Evolutionary conservation across 1,139 yeast species (phyloP), one percentile per base, ranked within the genome.

Genomic region (Pichia sp.): DNA sequence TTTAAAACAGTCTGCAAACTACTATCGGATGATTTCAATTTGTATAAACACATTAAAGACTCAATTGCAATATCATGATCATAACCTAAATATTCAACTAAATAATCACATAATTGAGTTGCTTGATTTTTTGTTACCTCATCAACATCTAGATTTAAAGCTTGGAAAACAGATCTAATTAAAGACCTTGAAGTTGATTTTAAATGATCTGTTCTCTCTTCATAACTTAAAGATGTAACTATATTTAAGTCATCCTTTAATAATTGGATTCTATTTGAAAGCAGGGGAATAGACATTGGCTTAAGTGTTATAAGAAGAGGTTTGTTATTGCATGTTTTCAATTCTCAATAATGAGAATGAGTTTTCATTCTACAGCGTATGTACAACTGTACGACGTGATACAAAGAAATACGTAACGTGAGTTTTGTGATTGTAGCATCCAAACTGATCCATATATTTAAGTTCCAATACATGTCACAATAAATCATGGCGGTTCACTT

Each of bases 31-130:
- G 23, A 23, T 29, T 41, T 43, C 16, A 50, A 8, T 15, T 40
- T 30, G 12, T 25, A 50, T 9, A 50, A 34, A 20, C 42, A 25
- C 47, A 47, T 43, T 18, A 30, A 25, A 3, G 51, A 36, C 15
- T 45, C 45, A n/a, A 50, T 39, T 15, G 53, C 23, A 23, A 40
- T 40, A 15, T n/a, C 29, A 24, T 45, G 20, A 18, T 45, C 45
- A 39, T 20, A 43, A 27, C 22, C 22, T 13, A 50, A n/a, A 37
- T 50, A 50, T n/a, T 43, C 42, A 7, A 47, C 20, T 6, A 47
- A 27, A 12, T 25, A 42, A 4, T 35, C 47, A n/a, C 37, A 22
- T n/a, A 49, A 20, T 6, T 22, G 23, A 1, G 45, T 25, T 7
- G 18, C 5, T 26, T 40, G 29, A 2, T 24, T 4, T 20, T 26